Conservation (phyloP, 352 stramenopile genomes). For the Phytopythium montanum region DNA sequence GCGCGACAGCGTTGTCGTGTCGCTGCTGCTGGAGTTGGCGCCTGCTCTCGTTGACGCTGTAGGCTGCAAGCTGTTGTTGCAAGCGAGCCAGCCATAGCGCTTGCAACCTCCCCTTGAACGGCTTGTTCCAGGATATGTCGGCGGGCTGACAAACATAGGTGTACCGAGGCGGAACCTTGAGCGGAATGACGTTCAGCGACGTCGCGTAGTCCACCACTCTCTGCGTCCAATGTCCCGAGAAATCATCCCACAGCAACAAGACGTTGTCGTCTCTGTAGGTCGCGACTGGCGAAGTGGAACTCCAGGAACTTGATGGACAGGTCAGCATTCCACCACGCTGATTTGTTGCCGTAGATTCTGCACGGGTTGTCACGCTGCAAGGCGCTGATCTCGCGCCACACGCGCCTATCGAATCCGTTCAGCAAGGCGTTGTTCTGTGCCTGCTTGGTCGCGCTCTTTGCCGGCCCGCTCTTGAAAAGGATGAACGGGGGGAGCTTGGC, state of each 20-base stretch:
- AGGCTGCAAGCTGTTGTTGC: not conserved
- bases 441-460: not conserved
- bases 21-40: not conserved
- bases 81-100: conserved; percentile 8
- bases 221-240: conserved; percentile 9
- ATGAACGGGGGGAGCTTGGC: conserved; percentile 10
- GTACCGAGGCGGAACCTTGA: conserved; percentile 6
- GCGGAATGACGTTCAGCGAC: conserved; percentile 7
- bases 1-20: not conserved
- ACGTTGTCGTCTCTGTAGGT: conserved; percentile 7
- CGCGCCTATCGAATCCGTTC: not conserved
- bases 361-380: not conserved
- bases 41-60: not conserved
- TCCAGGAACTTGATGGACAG: conserved; percentile 9
- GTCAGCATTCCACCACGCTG: conserved; percentile 9
- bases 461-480: conserved; percentile 9
- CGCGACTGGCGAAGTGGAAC: conserved; percentile 8
- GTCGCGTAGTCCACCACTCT: conserved; percentile 6
- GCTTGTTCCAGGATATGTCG: conserved; percentile 12
- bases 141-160: conserved; percentile 11
- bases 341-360: conserved; percentile 7
- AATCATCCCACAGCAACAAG: conserved; percentile 14
- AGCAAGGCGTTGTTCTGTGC: not conserved
- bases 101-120: conserved; percentile 9
- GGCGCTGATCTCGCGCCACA: conserved; percentile 3